Evolutionary conservation across 2,329 filamentous ascomycete genomes (phyloP).

Genomic region (Epichloe sibirici): DNA sequence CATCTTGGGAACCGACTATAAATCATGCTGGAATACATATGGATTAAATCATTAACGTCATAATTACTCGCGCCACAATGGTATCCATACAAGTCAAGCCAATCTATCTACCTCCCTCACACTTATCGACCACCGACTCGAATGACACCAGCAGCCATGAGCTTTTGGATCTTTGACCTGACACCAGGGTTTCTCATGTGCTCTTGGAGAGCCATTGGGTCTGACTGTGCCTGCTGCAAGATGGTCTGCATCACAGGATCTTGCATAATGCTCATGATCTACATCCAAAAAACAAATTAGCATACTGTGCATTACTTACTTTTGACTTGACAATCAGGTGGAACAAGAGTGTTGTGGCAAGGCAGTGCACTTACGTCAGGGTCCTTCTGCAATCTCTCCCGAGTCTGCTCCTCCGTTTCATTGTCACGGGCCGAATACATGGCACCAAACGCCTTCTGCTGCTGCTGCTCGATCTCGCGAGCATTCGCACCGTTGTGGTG

Average conservation of each 20-base stretch:
- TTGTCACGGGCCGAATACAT: constrained; percentile 88
- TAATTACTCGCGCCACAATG: constrained; percentile 5
- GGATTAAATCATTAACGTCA: constrained; percentile 2
- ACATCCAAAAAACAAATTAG: constrained; percentile 3
- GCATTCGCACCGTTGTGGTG: constrained; percentile 61
- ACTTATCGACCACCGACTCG: constrained; percentile 45
- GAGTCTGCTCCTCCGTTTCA: constrained; percentile 91
- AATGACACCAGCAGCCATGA: constrained; percentile 87
- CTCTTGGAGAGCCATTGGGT: constrained; percentile 85
- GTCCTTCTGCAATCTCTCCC: constrained; percentile 79
- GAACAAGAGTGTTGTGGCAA: neutral
- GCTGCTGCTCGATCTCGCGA: constrained; percentile 85
- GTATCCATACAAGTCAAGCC: constrained; percentile 7
- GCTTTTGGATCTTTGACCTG: constrained; percentile 81
- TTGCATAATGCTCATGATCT: constrained; percentile 82
- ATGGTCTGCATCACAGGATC: constrained; percentile 98
- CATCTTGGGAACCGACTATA: neutral
- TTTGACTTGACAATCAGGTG: neutral
- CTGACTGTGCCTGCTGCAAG: constrained; percentile 87
- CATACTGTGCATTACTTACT: neutral
- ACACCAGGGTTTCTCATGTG: constrained; percentile 92
- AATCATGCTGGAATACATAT: neutral
- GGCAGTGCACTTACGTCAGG: constrained; percentile 57
- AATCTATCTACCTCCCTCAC: neutral
- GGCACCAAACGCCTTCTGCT: constrained; percentile 80